Evolutionary conservation across 352 stramenopile genomes (phyloP), one percentile per base, ranked within the genome.

Genomic region (Globisporangium cylindrosporum): DNA sequence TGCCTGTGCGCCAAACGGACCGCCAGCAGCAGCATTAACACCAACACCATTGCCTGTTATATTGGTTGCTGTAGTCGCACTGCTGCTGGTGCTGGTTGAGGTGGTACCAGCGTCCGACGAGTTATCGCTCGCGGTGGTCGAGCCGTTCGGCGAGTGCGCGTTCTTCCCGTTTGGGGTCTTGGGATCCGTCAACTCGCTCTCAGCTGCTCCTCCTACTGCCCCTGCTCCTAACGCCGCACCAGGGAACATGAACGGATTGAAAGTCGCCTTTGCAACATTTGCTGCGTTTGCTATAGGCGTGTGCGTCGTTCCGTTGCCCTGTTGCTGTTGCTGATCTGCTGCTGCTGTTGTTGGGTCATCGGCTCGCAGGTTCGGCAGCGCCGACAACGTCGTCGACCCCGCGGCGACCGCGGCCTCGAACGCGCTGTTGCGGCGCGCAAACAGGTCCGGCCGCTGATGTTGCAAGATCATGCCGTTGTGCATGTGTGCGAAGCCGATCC

Each of bases 371-470:
- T 75, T 71, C 20, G 73, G 78, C 34, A 84, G 57, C 4, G 78
- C 79, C 15, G 73, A 68, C 9, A 90, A 63, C 9, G 80, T 85
- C 24, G 81, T 76, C 22, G 75, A 57, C 1, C 58, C 77, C 0
- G 78, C 79, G 1, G 72, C 76, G 0, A 74, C 71, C 1, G 76
- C 75, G 7, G 73, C 71, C 32, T 82, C 75, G 34, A 82, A 73
- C 12, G 63, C 43, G 24, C 22, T 64, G 66, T 79, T 57, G 61
- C 53, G 59, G 41, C 73, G 7, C 46, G 27, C 64, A 12, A 68
- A 59, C 64, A 73, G 63, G 59, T 66, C 38, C 56, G 9, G 53
- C 59, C 53, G 63, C 32, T 81, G 25, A 64, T 75, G 32, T 53
- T 70, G 67, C 43, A 54, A 59, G 25, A 58, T 22, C 38, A 55